These are phyloP conservation scores for Cyberlindnera maritima DNA, from an alignment of 805 yeast species.

Conservation along the genomic window DNA sequence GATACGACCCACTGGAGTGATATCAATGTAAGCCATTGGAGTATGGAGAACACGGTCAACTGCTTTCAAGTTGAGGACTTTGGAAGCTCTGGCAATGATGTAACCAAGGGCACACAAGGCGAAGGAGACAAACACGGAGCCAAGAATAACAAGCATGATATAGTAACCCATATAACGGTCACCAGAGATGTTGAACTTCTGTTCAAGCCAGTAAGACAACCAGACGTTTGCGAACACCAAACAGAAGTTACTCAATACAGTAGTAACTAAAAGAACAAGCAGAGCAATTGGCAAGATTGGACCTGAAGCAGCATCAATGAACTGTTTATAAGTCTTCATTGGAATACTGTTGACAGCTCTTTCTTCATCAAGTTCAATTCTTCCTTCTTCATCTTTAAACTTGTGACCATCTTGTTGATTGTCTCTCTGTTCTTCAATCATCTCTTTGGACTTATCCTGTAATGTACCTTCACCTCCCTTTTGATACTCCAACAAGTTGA, in stretches of 20 bases:
- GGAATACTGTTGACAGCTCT: conserved; percentile 39
- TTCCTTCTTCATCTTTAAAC: conserved; percentile 17
- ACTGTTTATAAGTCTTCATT: conserved; percentile 33
- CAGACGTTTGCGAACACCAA: conserved; percentile 67
- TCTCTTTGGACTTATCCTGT: neutral
- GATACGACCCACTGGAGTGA: conserved; percentile 56
- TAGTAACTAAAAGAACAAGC: conserved; percentile 18
- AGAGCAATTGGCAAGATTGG: conserved; percentile 30
- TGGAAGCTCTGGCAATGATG: conserved; percentile 15
- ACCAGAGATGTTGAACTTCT: conserved; percentile 44
- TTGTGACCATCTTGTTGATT: neutral
- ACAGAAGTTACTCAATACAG: conserved; percentile 32
- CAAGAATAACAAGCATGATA: conserved; percentile 44
- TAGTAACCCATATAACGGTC: conserved; percentile 65
- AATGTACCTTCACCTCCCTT: conserved; percentile 2
- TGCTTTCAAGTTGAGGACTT: conserved; percentile 41
- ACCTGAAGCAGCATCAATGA: conserved; percentile 41
- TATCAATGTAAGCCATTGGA: conserved; percentile 78
- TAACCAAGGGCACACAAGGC: conserved; percentile 32
- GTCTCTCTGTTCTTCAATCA: neutral
- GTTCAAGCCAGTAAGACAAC: conserved; percentile 72
- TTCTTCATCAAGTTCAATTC: conserved; percentile 29
- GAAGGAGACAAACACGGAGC: conserved; percentile 36
- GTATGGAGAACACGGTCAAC: conserved; percentile 56
- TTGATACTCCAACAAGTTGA: conserved; percentile 43